Evolutionary conservation across 176 grass and related monocot genomes (phyloP).

Genomic region (Eleusine indica): DNA sequence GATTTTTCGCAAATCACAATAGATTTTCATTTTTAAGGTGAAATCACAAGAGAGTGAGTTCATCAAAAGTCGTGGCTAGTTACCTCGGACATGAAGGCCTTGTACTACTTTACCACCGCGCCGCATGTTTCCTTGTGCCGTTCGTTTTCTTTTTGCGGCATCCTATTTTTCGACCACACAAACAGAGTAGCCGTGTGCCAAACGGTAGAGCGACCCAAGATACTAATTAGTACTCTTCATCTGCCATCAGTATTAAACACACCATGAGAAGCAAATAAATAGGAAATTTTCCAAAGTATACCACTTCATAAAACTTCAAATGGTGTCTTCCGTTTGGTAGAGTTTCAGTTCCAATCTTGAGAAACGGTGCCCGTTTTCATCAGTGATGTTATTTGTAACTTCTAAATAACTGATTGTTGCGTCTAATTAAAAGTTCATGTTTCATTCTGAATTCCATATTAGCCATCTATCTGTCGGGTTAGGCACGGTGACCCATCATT

Average conservation of each 20-base stretch:
- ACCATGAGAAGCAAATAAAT: no score
- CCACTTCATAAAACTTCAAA: no score
- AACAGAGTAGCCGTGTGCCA: neutral
- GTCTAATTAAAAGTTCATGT: neutral
- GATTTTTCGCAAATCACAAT: no score
- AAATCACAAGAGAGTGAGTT: neutral
- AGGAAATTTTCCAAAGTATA: no score
- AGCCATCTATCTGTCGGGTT: neutral
- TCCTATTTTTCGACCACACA: neutral
- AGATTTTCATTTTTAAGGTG: no score
- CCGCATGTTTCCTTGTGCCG: neutral
- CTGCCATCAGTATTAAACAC: neutral
- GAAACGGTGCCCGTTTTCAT: no score
- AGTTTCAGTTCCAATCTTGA: no score
- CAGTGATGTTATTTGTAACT: no score
- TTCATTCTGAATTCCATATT: neutral
- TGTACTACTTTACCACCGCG: no score
- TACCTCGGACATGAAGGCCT: neutral
- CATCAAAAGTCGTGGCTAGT: neutral
- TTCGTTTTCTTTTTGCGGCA: neutral
- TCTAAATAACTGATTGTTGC: neutral
- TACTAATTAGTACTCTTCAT: neutral
- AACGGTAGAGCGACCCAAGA: neutral
- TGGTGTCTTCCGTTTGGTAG: no score
- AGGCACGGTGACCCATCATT: slow-evolving; percentile 5